Evolutionary conservation across 1,139 yeast genomes (phyloP), one percentile per base, ranked within the genome.

Genomic region (Debaryomyces coudertii): DNA sequence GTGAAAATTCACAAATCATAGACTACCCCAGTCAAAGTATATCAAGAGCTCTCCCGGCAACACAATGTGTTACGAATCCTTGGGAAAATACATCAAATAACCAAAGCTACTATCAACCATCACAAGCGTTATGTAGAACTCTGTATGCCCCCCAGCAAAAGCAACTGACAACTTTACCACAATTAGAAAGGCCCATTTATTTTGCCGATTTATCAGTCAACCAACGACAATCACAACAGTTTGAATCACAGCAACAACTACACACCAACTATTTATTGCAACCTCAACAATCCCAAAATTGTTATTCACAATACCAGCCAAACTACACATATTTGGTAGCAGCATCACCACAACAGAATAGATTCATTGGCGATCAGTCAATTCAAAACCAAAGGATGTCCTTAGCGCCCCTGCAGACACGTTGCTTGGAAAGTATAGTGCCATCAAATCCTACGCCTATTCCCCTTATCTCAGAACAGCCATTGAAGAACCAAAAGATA

Each of bases 1-100:
- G 6, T 20, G 20, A 40, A 24, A 29, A 30, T 24, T 16, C 45
- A 15, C 30, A 33, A 27, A 20, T 35, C n/a, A 7, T 45, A 33
- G 31, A 35, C 22, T 6, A 22, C 23, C 20, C 47, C 28, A n/a
- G 12, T 12, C 20, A 42, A 33, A 5, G 15, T 44, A 16, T 22
- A 25, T 8, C 33, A 8, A 16, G n/a, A 4, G 9, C 12, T 11
- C 15, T 18, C 9, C 23, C 15, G 16, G 16, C 3, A 12, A 23
- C 36, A 16, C 2, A 11, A 3, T 3, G 5, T 29, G 8, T 14
- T 16, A 9, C 5, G 3, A 18, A 11, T 3, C 2, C 36, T 5
- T 11, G 24, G 24, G 15, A 18, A 7, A 33, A 18, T 18, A 7
- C 5, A 9, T 11, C 14, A 33, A 18, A 20, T 7, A 33, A 18